phyloP scores from a whole-genome alignment of 2,329 filamentous ascomycete genomes.

The Pseudogymnoascus sp. region DNA sequence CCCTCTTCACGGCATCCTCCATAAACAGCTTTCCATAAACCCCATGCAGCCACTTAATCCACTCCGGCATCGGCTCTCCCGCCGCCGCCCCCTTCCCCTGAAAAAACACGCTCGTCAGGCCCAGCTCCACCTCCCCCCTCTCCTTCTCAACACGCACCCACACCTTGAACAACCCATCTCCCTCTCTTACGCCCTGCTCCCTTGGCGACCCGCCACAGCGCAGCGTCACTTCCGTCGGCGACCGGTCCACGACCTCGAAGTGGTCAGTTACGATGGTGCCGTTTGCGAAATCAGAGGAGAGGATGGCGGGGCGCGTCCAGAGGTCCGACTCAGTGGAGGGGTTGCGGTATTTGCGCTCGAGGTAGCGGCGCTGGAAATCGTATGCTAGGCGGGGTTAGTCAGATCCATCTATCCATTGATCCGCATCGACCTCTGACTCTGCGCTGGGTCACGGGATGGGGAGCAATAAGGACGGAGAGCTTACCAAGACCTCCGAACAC shows the following conservation, averaged over 20 bases:
- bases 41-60: conserved; percentile 43
- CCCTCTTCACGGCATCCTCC: conserved; percentile 41
- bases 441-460: conserved; percentile 8
- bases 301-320: conserved; percentile 50
- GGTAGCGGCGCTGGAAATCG: conserved; percentile 48
- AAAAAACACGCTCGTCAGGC: conserved; percentile 56
- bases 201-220: conserved; percentile 59
- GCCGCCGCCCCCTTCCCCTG: conserved; percentile 40
- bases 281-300: conserved; percentile 48
- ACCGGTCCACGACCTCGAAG: conserved; percentile 63
- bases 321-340: conserved; percentile 51
- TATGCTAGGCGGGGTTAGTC: conserved; percentile 36
- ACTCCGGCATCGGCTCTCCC: conserved; percentile 35
- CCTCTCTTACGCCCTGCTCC: conserved; percentile 44
- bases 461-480: conserved; percentile 16
- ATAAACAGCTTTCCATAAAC: conserved; percentile 49
- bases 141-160: conserved; percentile 51
- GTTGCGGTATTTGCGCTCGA: conserved; percentile 50
- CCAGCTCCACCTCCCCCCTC: conserved; percentile 55
- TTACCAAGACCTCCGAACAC: conserved; percentile 58
- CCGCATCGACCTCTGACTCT: background rate
- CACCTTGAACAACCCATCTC: conserved; percentile 61
- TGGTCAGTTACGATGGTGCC: conserved; percentile 62
- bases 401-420: background rate
- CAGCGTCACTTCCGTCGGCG: conserved; percentile 49